Evolutionary conservation across 305 asterid genomes (phyloP).

Genomic region (Fraxinus xanthoxyloides): DNA sequence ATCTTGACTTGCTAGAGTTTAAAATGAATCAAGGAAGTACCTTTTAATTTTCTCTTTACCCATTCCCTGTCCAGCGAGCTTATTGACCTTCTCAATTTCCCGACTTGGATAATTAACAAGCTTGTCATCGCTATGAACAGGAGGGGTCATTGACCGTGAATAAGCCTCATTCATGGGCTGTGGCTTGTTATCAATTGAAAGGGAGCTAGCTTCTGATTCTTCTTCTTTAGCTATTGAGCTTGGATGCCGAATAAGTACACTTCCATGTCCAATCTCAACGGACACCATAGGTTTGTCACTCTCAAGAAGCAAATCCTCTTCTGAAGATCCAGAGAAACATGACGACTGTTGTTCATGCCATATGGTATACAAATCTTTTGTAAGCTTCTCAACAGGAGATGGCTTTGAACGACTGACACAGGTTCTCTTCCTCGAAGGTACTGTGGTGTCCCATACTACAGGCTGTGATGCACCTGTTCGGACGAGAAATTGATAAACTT

Average conservation of each 20-base stretch:
- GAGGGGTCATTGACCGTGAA: slow-evolving; percentile 43
- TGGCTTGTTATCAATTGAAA: slow-evolving; percentile 77
- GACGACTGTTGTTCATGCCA: slow-evolving; percentile 84
- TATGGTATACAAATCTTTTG: slow-evolving; percentile 78
- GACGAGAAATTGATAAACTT: slow-evolving; percentile 8
- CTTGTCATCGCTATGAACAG: slow-evolving; percentile 31
- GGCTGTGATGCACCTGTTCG: slow-evolving; percentile 77
- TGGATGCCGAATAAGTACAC: slow-evolving; percentile 95
- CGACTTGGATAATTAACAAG: slow-evolving; percentile 34
- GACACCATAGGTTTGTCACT: slow-evolving; percentile 89
- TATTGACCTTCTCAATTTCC: slow-evolving; percentile 47
- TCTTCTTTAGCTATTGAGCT: slow-evolving; percentile 76
- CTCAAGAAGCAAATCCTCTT: slow-evolving; percentile 84
- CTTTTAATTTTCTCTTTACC: slow-evolving; percentile 55
- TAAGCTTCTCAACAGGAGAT: slow-evolving; percentile 85
- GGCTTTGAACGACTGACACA: slow-evolving; percentile 77
- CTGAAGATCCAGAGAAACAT: slow-evolving; percentile 77
- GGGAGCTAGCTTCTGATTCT: slow-evolving; percentile 98
- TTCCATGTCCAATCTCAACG: slow-evolving; percentile 97
- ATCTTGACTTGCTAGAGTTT: slow-evolving; percentile 1
- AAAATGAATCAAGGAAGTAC: slow-evolving; percentile 38
- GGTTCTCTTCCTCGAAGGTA: slow-evolving; percentile 93
- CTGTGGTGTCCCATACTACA: slow-evolving; percentile 65
- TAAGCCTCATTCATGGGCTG: slow-evolving; percentile 27
- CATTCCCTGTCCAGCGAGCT: slow-evolving; percentile 43